Base-by-base conservation (phyloP, 805 yeast species). In the Zygoascus ofunaensis region DNA sequence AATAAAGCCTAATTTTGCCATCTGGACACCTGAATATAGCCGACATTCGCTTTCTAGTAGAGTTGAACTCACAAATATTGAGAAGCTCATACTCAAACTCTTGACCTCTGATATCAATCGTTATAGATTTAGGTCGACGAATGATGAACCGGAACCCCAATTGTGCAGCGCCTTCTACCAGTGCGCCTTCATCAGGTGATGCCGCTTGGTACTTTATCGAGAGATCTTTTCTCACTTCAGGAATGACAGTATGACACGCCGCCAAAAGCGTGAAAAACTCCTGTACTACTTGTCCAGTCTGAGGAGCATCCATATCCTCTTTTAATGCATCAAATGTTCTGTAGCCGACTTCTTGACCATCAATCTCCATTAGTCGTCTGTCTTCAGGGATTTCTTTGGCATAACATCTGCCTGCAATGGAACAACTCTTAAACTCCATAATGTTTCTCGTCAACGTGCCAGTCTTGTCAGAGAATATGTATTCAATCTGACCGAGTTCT, bases 101-200 rank as follows among this genome's bases (percentile, higher is more conserved):
- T 47, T 69, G 66, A 4, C 82, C 80, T 8, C 66, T 56, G 5
- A 74, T 67, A 39, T 76, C 74, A 34, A 94, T 72, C 0, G 85
- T 75, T 26, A 94, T 82, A 19, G 83, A 73, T 47, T 79, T 79
- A 4, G 99, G 99, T 40, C 79, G 79, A 66, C 99, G 82, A 39
- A 87, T 78, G 5, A 76, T 74, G 60, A 92, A 94, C 50, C 74
- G 79, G 60, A 82, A 92, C 0, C 97, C 97, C 39, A 90, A 67
- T 56, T 70, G 71, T 0, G 97, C 92, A 15, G 95, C 97, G 47
- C 99, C 99, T 55, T 89, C 87, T 2, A 92, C 99, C 49, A 92
- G 71, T 0, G 99, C 99, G 42, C 98, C 98, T 69, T 94, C 98
- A 67, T 92, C 99, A 0, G 98, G 98, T 0, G 97, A 89, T 0